Evolutionary conservation across 1,284 basidiomycete genomes (phyloP).

Genomic region (Cutaneotrichosporon cavernicola): DNA sequence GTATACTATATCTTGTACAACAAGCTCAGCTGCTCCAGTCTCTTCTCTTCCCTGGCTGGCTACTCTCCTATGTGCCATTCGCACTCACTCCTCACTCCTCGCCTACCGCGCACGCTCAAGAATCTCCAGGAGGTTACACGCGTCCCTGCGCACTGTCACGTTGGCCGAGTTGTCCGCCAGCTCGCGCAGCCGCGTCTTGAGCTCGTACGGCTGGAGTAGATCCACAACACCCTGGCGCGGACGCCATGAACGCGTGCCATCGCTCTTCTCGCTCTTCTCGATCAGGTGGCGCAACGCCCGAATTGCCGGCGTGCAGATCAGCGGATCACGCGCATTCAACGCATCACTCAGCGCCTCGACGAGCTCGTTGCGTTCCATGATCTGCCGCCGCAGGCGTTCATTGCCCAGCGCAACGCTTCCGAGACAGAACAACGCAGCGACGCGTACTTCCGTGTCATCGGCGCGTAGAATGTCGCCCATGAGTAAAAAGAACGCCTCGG

Average conservation of each 20-base stretch:
- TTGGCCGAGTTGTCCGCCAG: conserved; percentile 31
- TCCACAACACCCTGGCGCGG: conserved; percentile 44
- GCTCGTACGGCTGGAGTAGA: conserved; percentile 45
- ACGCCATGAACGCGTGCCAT: conserved; percentile 23
- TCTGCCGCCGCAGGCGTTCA: conserved; percentile 35
- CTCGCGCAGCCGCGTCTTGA: conserved; percentile 36
- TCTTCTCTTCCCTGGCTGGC: no score
- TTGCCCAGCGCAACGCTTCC: conserved; percentile 48
- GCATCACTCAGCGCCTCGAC: conserved; percentile 38
- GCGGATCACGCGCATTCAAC: conserved; percentile 26
- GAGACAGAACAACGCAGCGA: conserved; percentile 41
- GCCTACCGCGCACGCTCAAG: conserved; percentile 29
- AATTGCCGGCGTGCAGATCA: conserved; percentile 43
- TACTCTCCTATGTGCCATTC: no score
- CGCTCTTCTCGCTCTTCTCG: conserved; percentile 36
- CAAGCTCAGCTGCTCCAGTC: conserved; percentile 1
- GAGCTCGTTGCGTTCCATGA: conserved; percentile 37
- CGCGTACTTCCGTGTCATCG: conserved; percentile 16
- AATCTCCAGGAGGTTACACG: conserved; percentile 34
- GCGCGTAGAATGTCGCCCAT: conserved; percentile 25
- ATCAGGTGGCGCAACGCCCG: conserved; percentile 45
- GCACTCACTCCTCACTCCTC: background rate
- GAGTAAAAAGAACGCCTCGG: conserved; percentile 32
- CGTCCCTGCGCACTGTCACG: conserved; percentile 34
- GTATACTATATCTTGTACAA: conserved; percentile 14